Percentiles rank a stretch among this genome's conserved stretches.
phyloP scores from a whole-genome alignment of 768 basidiomycete genomes.

The Psilocybe tampanensis region DNA sequence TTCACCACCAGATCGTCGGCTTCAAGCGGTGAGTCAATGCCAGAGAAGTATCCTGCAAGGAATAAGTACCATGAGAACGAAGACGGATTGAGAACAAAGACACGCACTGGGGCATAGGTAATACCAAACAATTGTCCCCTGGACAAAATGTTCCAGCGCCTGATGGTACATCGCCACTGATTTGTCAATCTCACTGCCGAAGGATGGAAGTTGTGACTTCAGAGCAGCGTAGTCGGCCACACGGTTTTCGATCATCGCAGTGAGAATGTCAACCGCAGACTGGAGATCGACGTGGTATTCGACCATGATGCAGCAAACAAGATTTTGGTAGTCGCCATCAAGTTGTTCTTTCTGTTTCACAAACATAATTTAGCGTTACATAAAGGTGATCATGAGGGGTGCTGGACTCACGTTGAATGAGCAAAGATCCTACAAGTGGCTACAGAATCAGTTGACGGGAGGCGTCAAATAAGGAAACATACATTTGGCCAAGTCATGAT shows the following conservation, averaged over 20 bases:
- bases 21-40: background rate
- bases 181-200: conserved; percentile 16
- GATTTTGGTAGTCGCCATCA: conserved; percentile 28
- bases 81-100: background rate
- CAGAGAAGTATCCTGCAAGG: background rate
- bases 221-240: conserved; percentile 24
- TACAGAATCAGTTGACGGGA: background rate
- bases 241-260: conserved; percentile 21
- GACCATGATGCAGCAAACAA: conserved; percentile 25
- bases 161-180: conserved; percentile 5
- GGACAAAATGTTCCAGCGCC: conserved; percentile 14
- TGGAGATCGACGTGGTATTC: conserved; percentile 26
- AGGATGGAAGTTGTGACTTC: conserved; percentile 23
- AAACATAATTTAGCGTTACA: too few relatives aligned
- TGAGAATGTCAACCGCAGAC: conserved; percentile 23
- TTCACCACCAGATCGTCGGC: background rate
- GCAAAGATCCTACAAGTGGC: conserved; percentile 21
- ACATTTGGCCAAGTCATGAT: conserved; percentile 17
- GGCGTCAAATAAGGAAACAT: background rate
- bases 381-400: too few relatives aligned
- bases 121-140: conserved; percentile 14
- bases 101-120: conserved; percentile 14
- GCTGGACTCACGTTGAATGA: conserved; percentile 23
- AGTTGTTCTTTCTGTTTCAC: conserved; percentile 30
- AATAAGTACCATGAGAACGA: background rate